These are phyloP conservation scores for Collybia sordida DNA, from an alignment of 768 basidiomycete genomes.

Conservation along the genomic window DNA sequence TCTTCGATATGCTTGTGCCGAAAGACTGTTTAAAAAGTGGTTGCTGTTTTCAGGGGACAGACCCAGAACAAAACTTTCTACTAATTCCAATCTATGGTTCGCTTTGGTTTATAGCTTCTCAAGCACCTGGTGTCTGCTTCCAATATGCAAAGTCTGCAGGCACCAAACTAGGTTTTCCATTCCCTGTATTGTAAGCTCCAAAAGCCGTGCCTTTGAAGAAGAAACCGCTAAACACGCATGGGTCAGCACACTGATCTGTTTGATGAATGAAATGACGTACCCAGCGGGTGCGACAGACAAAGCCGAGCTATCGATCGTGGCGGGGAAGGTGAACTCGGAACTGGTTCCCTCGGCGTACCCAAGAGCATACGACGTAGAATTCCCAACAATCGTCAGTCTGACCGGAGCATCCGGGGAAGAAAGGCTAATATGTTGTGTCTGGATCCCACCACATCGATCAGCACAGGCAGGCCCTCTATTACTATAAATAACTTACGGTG, in stretches of 20 bases:
- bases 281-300: conserved; percentile 32
- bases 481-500: conserved; percentile 19
- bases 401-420: conserved; percentile 22
- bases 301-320: conserved; percentile 28
- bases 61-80: too few relatives aligned
- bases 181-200: conserved; percentile 37
- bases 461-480: too few relatives aligned
- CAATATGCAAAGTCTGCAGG: conserved; percentile 37
- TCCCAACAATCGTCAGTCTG: conserved; percentile 27
- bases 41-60: too few relatives aligned
- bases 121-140: conserved; percentile 27
- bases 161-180: conserved; percentile 31
- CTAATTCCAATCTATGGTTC: too few relatives aligned
- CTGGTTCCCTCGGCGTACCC: conserved; percentile 31
- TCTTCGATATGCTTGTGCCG: too few relatives aligned
- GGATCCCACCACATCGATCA: too few relatives aligned
- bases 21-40: too few relatives aligned
- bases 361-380: conserved; percentile 27
- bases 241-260: too few relatives aligned
- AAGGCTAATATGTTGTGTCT: conserved; percentile 18
- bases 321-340: conserved; percentile 21
- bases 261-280: conserved; percentile 16
- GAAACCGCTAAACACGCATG: conserved; percentile 25
- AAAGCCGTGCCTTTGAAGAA: conserved; percentile 38
- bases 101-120: too few relatives aligned